These are phyloP conservation scores for Coniochaeta pulveracea DNA, from an alignment of 2,329 filamentous ascomycete species.

Conservation along the genomic window DNA sequence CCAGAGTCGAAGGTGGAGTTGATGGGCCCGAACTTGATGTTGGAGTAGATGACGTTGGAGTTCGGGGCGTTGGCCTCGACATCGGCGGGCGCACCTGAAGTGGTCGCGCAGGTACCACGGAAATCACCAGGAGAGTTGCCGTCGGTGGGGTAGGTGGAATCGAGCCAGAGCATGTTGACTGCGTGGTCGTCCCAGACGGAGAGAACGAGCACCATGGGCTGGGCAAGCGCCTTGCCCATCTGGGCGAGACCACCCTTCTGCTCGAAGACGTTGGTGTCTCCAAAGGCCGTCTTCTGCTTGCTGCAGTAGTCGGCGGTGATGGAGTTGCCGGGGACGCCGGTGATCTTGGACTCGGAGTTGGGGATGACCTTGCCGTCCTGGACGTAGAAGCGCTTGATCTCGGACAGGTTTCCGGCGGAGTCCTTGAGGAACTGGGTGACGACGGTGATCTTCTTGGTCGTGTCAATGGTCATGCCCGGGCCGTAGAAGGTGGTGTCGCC, in stretches of 20 bases:
- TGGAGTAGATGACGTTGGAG: constrained; percentile 43
- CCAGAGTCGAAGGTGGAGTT: constrained; percentile 36
- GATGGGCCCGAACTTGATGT: constrained; percentile 47
- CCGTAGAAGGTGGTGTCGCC: constrained; percentile 55
- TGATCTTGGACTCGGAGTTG: constrained; percentile 33
- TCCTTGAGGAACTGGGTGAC: constrained; percentile 51
- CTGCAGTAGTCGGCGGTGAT: constrained; percentile 49
- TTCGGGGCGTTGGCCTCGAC: constrained; percentile 33
- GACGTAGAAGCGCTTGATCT: constrained; percentile 55
- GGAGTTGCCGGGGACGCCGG: constrained; percentile 27
- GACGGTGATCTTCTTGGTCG: constrained; percentile 48
- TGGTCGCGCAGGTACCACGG: constrained; percentile 42
- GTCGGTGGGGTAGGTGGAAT: constrained; percentile 49
- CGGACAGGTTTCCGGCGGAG: constrained; percentile 38
- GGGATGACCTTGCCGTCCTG: constrained; percentile 48
- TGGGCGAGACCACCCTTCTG: constrained; percentile 43
- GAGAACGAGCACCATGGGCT: constrained; percentile 36
- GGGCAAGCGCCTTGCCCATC: constrained; percentile 36
- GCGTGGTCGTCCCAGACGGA: constrained; percentile 54
- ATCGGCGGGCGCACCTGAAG: constrained; percentile 37
- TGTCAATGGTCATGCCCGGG: constrained; percentile 44
- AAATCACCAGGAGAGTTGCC: constrained; percentile 31
- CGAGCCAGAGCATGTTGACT: constrained; percentile 65
- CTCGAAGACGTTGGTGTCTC: constrained; percentile 40
- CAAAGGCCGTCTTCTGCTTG: constrained; percentile 45